phyloP scores from a whole-genome alignment of 2,329 filamentous ascomycete species.

The Sclerotinia nivalis region DNA sequence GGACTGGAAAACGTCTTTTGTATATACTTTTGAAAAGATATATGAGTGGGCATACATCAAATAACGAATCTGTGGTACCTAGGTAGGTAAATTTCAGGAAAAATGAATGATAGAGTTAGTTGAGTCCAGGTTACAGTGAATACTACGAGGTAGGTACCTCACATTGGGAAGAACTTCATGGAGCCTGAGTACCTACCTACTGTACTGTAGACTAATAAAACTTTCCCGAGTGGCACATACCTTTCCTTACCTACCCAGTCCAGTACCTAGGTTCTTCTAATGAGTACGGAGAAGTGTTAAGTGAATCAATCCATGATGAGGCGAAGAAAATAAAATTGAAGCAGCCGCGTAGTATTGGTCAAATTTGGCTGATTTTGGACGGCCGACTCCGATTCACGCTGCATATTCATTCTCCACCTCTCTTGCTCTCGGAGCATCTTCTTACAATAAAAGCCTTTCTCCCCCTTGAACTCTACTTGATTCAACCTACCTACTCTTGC shows the following conservation, averaged over 20 bases:
- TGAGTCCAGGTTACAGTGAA: too few relatives aligned
- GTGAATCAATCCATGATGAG: background rate
- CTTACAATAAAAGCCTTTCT: constrained; percentile 4
- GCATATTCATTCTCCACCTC: constrained; percentile 10
- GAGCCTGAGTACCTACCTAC: too few relatives aligned
- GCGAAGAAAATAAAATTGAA: background rate
- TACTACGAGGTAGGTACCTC: background rate
- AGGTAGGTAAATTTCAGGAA: too few relatives aligned
- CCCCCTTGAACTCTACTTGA: background rate
- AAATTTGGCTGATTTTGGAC: constrained; percentile 1
- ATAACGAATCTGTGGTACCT: too few relatives aligned
- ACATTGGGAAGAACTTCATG: too few relatives aligned
- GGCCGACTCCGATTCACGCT: constrained; percentile 14
- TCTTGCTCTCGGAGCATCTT: background rate
- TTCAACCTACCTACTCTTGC: background rate
- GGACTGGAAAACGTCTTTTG: background rate
- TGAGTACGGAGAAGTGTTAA: background rate
- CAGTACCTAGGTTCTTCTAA: background rate
- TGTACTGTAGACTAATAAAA: background rate
- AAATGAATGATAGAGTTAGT: too few relatives aligned
- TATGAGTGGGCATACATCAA: too few relatives aligned
- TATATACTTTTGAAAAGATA: background rate
- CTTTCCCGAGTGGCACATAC: constrained; percentile 1
- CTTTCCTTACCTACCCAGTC: background rate
- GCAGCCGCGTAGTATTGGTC: background rate